phyloP scores from a whole-genome alignment of 2,329 filamentous ascomycete species.

The Pseudodiploospora longispora region DNA sequence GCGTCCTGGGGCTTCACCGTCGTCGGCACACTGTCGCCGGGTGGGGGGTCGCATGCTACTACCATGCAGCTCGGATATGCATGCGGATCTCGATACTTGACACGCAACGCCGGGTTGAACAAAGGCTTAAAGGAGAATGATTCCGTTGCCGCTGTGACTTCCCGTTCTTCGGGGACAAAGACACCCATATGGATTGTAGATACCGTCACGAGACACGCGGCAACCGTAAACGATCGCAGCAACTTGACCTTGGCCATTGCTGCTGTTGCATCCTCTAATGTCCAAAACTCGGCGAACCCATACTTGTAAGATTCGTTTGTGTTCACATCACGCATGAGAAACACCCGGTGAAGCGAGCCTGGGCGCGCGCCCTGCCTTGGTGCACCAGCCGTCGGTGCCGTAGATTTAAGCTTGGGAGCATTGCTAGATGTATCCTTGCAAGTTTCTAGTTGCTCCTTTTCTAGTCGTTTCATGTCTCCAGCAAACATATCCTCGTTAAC shows the following conservation, averaged over 20 bases:
- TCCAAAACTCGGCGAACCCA: conserved; percentile 77
- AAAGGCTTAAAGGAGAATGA: conserved; percentile 62
- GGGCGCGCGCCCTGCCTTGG: conserved; percentile 62
- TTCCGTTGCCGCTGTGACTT: conserved; percentile 44
- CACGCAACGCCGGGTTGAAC: conserved; percentile 56
- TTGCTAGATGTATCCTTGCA: conserved; percentile 35
- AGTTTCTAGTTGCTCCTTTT: conserved; percentile 48
- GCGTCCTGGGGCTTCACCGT: conserved; percentile 13
- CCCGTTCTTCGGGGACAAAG: conserved; percentile 65
- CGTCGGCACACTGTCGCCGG: conserved; percentile 18
- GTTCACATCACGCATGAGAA: conserved; percentile 65
- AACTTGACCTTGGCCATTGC: conserved; percentile 65
- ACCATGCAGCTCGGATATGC: conserved; percentile 61
- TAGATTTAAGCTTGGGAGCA: conserved; percentile 49
- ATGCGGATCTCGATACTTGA: conserved; percentile 70
- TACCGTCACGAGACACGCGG: conserved; percentile 61
- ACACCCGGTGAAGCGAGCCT: conserved; percentile 66
- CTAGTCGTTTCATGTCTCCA: conserved; percentile 65
- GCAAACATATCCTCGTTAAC: conserved; percentile 66
- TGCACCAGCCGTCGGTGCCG: conserved; percentile 45
- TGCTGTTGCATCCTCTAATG: conserved; percentile 65
- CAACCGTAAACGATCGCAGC: conserved; percentile 69
- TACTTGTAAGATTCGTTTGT: conserved; percentile 70
- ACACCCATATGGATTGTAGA: conserved; percentile 79
- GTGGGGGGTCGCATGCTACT: conserved; percentile 44